Evolutionary conservation across 805 yeast species (phyloP).

Genomic region (Zygotorulaspora florentina): DNA sequence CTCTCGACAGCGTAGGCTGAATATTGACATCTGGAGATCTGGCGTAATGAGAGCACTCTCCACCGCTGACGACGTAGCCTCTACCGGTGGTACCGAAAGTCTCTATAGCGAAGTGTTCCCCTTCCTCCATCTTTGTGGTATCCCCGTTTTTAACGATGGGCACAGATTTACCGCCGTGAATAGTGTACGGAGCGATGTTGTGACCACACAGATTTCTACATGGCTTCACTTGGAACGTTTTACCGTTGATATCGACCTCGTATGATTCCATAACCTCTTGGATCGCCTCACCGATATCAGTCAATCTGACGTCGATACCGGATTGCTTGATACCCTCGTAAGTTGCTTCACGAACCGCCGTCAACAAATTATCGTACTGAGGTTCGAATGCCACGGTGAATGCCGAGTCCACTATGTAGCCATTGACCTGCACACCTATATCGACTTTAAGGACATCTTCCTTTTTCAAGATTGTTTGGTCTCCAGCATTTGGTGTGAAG

Average conservation of each 20-base stretch:
- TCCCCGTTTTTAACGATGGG: constrained; percentile 95
- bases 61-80: constrained; percentile 80
- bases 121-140: constrained; percentile 97
- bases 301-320: constrained; percentile 91
- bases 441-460: constrained; percentile 97
- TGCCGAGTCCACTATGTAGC: constrained; percentile 91
- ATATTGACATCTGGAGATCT: constrained; percentile 42
- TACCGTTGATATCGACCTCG: constrained; percentile 87
- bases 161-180: constrained; percentile 94
- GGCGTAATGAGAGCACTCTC: constrained; percentile 95
- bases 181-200: constrained; percentile 74
- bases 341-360: constrained; percentile 90
- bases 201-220: constrained; percentile 94
- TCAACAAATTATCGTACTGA: constrained; percentile 71
- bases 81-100: constrained; percentile 97
- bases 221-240: constrained; percentile 76
- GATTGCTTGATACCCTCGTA: constrained; percentile 89
- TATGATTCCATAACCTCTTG: constrained; percentile 97
- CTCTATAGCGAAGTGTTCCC: constrained; percentile 96
- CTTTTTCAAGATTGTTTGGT: constrained; percentile 69
- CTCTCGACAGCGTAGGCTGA: constrained; percentile 51
- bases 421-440: constrained; percentile 94
- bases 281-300: constrained; percentile 92
- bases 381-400: constrained; percentile 86
- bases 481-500: constrained; percentile 95